phyloP scores from a whole-genome alignment of 768 basidiomycete genomes.

The Boletus tylopilopsis region DNA sequence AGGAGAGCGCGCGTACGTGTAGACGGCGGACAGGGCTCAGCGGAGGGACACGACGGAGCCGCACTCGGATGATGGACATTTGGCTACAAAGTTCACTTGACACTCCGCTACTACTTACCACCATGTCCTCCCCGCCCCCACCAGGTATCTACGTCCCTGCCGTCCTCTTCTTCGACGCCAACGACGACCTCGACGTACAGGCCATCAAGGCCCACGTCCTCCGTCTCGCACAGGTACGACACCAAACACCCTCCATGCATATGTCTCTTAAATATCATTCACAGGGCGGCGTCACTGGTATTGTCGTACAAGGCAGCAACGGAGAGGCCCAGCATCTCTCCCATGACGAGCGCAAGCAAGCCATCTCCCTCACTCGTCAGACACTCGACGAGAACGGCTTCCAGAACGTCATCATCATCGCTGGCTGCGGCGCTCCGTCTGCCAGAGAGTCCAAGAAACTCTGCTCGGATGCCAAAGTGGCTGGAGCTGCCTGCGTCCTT shows the following conservation, averaged over 20 bases:
- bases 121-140: not conserved
- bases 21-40: slow-evolving; percentile 54
- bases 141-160: slow-evolving; percentile 64
- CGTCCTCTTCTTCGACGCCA: slow-evolving; percentile 65
- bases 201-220: slow-evolving; percentile 69
- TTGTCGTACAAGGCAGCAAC: slow-evolving; percentile 70
- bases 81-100: too few relatives aligned
- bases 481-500: slow-evolving; percentile 78
- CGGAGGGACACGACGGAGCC: slow-evolving; percentile 31
- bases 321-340: slow-evolving; percentile 77
- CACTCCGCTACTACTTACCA: too few relatives aligned
- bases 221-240: slow-evolving; percentile 60
- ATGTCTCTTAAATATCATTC: too few relatives aligned
- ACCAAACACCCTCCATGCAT: not conserved
- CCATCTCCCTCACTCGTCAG: slow-evolving; percentile 61
- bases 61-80: not conserved
- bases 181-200: slow-evolving; percentile 66
- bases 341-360: slow-evolving; percentile 62
- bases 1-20: slow-evolving; percentile 76
- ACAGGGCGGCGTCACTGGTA: slow-evolving; percentile 74
- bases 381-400: slow-evolving; percentile 75
- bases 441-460: slow-evolving; percentile 71
- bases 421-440: slow-evolving; percentile 81
- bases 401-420: slow-evolving; percentile 63
- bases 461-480: slow-evolving; percentile 69